These are phyloP conservation scores for Clonostachys rhizophaga DNA, from an alignment of 2,329 filamentous ascomycete genomes.

Conservation along the genomic window DNA sequence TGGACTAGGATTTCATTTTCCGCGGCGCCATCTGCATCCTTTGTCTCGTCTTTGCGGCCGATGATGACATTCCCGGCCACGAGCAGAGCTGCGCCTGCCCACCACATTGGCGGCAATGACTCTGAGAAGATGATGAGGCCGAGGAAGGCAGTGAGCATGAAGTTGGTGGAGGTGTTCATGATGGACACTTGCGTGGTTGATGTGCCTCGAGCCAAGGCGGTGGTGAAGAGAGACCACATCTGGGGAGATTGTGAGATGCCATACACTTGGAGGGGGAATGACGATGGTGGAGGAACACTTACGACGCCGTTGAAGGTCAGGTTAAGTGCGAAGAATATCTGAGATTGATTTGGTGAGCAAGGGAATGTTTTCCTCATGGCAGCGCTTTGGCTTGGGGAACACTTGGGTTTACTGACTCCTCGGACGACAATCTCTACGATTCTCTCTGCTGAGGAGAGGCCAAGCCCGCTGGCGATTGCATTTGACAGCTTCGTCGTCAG, in stretches of 20 bases:
- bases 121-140: slow-evolving; percentile 69
- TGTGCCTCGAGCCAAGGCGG: slow-evolving; percentile 66
- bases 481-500: slow-evolving; percentile 44
- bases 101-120: slow-evolving; percentile 69
- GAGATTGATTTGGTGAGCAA: slow-evolving; percentile 1
- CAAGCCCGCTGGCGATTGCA: slow-evolving; percentile 35
- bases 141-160: slow-evolving; percentile 71
- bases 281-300: slow-evolving; percentile 17
- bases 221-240: slow-evolving; percentile 84
- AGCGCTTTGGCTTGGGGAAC: too few relatives aligned
- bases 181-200: slow-evolving; percentile 78
- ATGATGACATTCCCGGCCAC: slow-evolving; percentile 77
- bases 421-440: slow-evolving; percentile 42
- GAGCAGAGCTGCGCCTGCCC: slow-evolving; percentile 66
- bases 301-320: slow-evolving; percentile 69
- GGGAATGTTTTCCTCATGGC: not conserved
- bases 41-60: slow-evolving; percentile 59
- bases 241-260: slow-evolving; percentile 13
- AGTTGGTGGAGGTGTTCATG: slow-evolving; percentile 79
- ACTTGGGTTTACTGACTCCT: slow-evolving; percentile 22
- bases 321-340: slow-evolving; percentile 74
- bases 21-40: slow-evolving; percentile 7
- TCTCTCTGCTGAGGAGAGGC: slow-evolving; percentile 31
- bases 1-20: not conserved
- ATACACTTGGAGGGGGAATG: too few relatives aligned